A percentile compares a stretch with the other conserved stretches of the same genome.
Evolutionary conservation across 129 eudicot species (phyloP).

Genomic region (Dittrichia graveolens): DNA sequence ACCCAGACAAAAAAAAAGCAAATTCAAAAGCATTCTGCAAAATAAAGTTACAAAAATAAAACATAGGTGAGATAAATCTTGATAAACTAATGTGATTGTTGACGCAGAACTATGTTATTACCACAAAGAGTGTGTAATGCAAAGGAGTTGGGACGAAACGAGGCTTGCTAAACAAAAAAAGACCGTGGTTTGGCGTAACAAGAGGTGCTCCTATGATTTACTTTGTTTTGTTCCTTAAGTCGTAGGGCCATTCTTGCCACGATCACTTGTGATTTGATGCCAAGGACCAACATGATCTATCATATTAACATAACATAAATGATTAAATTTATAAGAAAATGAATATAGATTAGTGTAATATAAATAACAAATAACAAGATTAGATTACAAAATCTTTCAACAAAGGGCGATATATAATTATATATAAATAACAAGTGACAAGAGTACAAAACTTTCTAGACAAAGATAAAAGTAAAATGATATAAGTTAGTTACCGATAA

Average conservation of each 20-base stretch:
- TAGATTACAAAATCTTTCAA: too few species aligned
- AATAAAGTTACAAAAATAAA: not conserved
- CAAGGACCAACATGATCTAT: constrained; percentile 45
- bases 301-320: not conserved
- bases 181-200: constrained; percentile 49
- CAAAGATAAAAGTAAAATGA: not conserved
- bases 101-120: constrained; percentile 7
- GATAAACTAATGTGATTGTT: not conserved
- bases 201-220: constrained; percentile 44
- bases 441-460: too few species aligned
- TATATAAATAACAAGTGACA: too few species aligned
- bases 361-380: not conserved
- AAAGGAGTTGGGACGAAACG: constrained; percentile 41
- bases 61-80: constrained; percentile 1
- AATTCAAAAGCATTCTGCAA: constrained; percentile 60
- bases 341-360: not conserved
- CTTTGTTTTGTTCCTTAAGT: constrained; percentile 44
- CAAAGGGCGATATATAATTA: too few species aligned
- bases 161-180: constrained; percentile 56
- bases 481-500: not conserved
- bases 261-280: constrained; percentile 52
- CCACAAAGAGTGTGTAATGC: constrained; percentile 55
- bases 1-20: constrained; percentile 55
- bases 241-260: constrained; percentile 56
- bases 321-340: too few species aligned